Evolutionary conservation across 805 yeast genomes (phyloP).

Genomic region (Saturnispora silvae): DNA sequence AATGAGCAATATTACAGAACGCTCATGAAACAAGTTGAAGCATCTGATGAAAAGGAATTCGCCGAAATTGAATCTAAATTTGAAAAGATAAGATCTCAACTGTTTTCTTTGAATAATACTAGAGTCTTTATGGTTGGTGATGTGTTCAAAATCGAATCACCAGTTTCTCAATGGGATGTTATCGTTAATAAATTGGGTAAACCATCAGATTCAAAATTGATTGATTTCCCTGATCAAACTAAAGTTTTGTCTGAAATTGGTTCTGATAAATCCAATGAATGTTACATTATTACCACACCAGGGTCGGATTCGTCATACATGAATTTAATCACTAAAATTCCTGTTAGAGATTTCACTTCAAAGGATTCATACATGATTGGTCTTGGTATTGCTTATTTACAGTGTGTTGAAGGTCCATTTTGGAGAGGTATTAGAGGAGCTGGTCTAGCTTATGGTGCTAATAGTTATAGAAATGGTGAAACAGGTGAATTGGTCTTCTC

Average conservation of each 20-base stretch:
- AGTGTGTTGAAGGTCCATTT: slow-evolving; percentile 90
- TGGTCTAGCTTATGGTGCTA: slow-evolving; percentile 88
- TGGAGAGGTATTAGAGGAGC: slow-evolving; percentile 95
- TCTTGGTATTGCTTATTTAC: slow-evolving; percentile 64
- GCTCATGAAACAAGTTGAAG: slow-evolving; percentile 38
- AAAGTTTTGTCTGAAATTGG: slow-evolving; percentile 51
- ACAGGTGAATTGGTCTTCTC: slow-evolving; percentile 55
- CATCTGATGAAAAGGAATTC: slow-evolving; percentile 36
- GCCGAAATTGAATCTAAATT: slow-evolving; percentile 34
- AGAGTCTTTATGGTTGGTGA: slow-evolving; percentile 69
- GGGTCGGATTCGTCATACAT: slow-evolving; percentile 77
- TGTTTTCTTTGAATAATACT: slow-evolving; percentile 50
- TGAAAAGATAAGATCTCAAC: slow-evolving; percentile 37
- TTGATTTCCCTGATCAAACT: slow-evolving; percentile 41
- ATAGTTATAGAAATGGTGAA: slow-evolving; percentile 47
- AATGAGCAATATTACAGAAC: slow-evolving; percentile 49
- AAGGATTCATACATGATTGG: slow-evolving; percentile 61
- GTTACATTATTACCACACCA: slow-evolving; percentile 61
- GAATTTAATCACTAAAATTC: slow-evolving; percentile 47
- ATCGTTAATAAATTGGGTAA: slow-evolving; percentile 20
- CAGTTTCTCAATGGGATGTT: slow-evolving; percentile 49
- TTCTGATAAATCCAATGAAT: slow-evolving; percentile 36
- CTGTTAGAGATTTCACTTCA: slow-evolving; percentile 37
- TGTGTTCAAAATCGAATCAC: slow-evolving; percentile 36
- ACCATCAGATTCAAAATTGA: not conserved